A percentile compares a stretch with the other conserved stretches of the same genome.
phyloP scores from a whole-genome alignment of 176 grass and related monocot genomes.

The Hsuehochloa calcarea region DNA sequence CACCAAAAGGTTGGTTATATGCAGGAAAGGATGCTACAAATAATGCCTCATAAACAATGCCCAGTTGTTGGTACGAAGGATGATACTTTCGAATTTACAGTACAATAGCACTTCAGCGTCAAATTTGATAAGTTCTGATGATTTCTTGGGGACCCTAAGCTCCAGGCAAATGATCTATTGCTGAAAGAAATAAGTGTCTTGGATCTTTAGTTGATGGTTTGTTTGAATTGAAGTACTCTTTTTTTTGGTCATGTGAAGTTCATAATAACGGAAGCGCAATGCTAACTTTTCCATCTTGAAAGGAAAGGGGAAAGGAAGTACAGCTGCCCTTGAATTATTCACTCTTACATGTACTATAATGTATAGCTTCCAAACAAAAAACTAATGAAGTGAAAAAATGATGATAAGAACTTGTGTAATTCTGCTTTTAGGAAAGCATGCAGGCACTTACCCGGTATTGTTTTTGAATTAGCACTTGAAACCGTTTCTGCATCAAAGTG shows the following conservation, averaged over 20 bases:
- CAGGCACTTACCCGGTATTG: neutral
- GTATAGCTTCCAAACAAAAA: neutral
- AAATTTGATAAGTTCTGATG: neutral
- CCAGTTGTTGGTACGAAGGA: neutral
- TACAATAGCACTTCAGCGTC: neutral
- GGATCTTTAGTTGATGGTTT: neutral
- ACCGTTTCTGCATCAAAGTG: neutral
- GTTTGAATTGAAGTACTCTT: neutral
- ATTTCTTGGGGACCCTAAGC: neutral
- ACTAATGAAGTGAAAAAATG: neutral
- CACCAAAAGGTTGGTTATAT: neutral
- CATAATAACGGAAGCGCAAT: neutral
- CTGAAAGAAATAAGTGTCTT: neutral
- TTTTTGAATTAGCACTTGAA: neutral
- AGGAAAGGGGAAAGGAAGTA: neutral
- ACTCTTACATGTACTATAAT: neutral
- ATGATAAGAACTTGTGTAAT: neutral
- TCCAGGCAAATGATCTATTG: neutral
- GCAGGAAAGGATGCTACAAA: neutral
- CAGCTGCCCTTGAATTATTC: neutral
- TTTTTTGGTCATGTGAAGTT: constrained; percentile 18
- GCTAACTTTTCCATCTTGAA: neutral
- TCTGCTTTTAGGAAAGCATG: constrained; percentile 6
- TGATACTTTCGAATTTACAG: neutral
- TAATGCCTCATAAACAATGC: neutral